Evolutionary conservation across 768 basidiomycete species (phyloP).

Genomic region (Mycena rebaudengoi): DNA sequence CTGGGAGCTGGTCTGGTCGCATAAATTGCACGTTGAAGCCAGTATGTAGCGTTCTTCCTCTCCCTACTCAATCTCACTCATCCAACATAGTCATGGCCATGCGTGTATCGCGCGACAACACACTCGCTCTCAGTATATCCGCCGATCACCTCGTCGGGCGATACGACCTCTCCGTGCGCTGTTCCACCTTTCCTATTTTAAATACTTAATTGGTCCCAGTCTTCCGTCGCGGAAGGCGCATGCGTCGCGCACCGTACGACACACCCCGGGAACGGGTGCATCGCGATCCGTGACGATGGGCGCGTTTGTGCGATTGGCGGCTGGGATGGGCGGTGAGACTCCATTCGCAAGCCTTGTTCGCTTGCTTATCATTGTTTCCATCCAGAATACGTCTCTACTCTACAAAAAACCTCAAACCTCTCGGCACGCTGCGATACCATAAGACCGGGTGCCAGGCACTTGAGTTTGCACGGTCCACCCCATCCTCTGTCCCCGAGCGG

Average conservation of each 20-base stretch:
- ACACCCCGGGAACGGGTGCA: constrained; percentile 78
- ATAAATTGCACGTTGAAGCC: constrained; percentile 75
- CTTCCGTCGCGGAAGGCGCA: no score
- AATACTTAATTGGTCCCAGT: no score
- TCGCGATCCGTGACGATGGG: constrained; percentile 81
- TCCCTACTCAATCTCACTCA: no score
- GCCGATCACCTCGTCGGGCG: constrained; percentile 82
- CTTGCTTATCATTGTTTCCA: not conserved
- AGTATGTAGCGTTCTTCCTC: constrained; percentile 53
- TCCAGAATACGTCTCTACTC: constrained; percentile 84
- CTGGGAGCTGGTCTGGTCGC: constrained; percentile 77
- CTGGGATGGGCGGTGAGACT: constrained; percentile 90
- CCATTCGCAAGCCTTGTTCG: not conserved
- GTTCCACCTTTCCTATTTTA: not conserved
- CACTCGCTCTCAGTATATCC: constrained; percentile 81
- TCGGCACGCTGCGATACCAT: constrained; percentile 88
- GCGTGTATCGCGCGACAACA: constrained; percentile 66
- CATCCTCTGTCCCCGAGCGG: constrained; percentile 24
- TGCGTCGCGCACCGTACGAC: constrained; percentile 61
- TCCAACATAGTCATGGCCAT: constrained; percentile 97
- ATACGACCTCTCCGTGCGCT: constrained; percentile 57
- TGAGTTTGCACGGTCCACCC: constrained; percentile 63
- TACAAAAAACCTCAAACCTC: constrained; percentile 78
- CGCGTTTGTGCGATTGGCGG: constrained; percentile 88
- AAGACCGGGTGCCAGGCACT: constrained; percentile 79